Base-by-base conservation (phyloP, 2,329 filamentous ascomycete species). In the Cladosporium sp. region DNA sequence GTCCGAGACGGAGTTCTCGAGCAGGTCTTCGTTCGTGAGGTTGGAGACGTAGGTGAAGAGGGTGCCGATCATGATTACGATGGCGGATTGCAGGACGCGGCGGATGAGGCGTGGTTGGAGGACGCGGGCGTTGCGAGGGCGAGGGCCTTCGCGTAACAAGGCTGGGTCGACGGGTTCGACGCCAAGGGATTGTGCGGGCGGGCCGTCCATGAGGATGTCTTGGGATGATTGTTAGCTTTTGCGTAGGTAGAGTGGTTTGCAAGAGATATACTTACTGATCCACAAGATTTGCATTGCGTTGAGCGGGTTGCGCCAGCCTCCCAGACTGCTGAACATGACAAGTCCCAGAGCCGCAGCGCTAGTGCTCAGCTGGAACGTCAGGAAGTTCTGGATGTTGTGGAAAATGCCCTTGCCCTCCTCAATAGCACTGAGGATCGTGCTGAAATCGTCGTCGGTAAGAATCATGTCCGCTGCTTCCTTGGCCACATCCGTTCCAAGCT, bases 151-250 rank as follows among this genome's bases (percentile, higher is more conserved):
- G 54, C 80, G 85, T 88, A 98, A 96, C 47, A 98, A 89, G 55
- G 92, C 86, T 22, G 88, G 89, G 65, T 97, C 93, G 40, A 98
- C 93, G 15, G 85, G 85, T 67, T 98, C 93, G 30, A 98, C 93
- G 33, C 93, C 94, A 1, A 98, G 83, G 9, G 93, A 98, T 70
- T 98, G 93, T 1, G 93, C 93, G 1, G 93, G 93, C 13, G 93
- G 93, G 8, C 94, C 93, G 70, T 98, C 94, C 94, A 98, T 98
- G 61, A 98, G 91, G 65, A 98, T 97, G 67, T 98, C 92, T 97
- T 59, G 13, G 41, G 18, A 3, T 41, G 7, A 19, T 25, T 25
- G 57, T 69, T 62, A 69, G 65, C 15, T 27, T 9, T 27, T 27
- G 22, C 5, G 39, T n/a, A 22, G 12, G 25, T 4, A 13, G 8